Conservation (phyloP, 306 rosid genomes). For the Glycine soja region DNA sequence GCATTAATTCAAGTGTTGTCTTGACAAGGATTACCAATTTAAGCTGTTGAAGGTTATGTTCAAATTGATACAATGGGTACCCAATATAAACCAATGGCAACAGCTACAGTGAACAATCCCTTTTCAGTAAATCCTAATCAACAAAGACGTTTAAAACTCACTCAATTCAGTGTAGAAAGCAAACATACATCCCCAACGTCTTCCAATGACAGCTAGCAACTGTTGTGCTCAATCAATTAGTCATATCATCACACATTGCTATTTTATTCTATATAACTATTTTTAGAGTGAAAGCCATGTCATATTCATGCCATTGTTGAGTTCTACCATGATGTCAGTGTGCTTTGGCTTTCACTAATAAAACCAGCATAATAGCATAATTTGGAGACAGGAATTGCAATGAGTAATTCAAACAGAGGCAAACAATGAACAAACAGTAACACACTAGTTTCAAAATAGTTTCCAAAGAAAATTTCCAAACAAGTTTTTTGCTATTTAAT, state of each 20-base stretch:
- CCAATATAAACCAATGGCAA: not conserved
- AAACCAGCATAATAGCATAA: not conserved
- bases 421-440: not conserved
- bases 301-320: not conserved
- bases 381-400: slow-evolving; percentile 1
- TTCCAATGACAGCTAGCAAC: not conserved
- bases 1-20: not conserved
- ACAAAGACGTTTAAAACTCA: not conserved
- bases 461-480: no score
- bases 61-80: not conserved
- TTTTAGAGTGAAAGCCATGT: not conserved
- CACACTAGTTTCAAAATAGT: not conserved
- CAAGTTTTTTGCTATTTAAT: not conserved
- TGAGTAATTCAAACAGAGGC: not conserved
- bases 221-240: not conserved
- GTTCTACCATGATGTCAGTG: not conserved
- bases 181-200: not conserved
- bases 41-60: not conserved
- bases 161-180: not conserved
- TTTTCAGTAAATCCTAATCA: not conserved
- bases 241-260: not conserved
- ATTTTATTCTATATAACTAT: not conserved
- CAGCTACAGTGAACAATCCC: not conserved
- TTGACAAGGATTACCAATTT: not conserved
- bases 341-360: not conserved